phyloP scores from a whole-genome alignment of 2,329 filamentous ascomycete species.

The Trichoderma lentiforme region DNA sequence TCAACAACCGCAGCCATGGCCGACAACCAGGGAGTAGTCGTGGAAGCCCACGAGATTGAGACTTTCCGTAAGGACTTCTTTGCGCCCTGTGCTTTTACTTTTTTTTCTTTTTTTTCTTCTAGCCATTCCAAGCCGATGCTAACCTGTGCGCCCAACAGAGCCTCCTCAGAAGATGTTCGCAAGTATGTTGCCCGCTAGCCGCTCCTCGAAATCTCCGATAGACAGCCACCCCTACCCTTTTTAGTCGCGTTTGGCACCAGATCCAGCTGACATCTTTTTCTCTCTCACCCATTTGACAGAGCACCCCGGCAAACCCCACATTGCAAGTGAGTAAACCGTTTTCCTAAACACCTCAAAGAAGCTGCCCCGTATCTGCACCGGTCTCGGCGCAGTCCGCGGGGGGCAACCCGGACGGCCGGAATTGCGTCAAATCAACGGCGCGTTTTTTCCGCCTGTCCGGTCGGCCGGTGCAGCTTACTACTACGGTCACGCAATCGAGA shows the following conservation, averaged over 20 bases:
- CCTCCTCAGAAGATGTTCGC: conserved; percentile 65
- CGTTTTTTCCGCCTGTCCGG: conserved; percentile 12
- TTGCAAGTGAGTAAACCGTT: conserved; percentile 51
- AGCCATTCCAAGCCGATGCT: not conserved
- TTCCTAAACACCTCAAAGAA: conserved; percentile 12
- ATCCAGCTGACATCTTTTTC: conserved; percentile 19
- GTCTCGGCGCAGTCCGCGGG: conserved; percentile 12
- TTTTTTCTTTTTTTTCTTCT: not conserved
- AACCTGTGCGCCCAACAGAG: conserved; percentile 39
- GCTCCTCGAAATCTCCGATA: conserved; percentile 9
- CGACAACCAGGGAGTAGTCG: conserved; percentile 54
- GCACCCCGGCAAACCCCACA: conserved; percentile 67
- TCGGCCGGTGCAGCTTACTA: not conserved
- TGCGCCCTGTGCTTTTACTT: not conserved
- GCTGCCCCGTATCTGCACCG: conserved; percentile 5
- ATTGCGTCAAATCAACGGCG: conserved; percentile 9
- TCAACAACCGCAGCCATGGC: conserved; percentile 38
- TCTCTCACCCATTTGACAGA: conserved; percentile 41
- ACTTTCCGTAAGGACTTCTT: conserved; percentile 58
- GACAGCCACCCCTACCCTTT: not conserved
- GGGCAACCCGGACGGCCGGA: conserved; percentile 13
- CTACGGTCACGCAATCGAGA: not conserved
- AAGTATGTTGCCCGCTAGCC: conserved; percentile 47
- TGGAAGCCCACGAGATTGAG: conserved; percentile 73
- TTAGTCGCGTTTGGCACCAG: not conserved